Conservation (phyloP, 805 yeast species). For the Candida dendrica region DNA sequence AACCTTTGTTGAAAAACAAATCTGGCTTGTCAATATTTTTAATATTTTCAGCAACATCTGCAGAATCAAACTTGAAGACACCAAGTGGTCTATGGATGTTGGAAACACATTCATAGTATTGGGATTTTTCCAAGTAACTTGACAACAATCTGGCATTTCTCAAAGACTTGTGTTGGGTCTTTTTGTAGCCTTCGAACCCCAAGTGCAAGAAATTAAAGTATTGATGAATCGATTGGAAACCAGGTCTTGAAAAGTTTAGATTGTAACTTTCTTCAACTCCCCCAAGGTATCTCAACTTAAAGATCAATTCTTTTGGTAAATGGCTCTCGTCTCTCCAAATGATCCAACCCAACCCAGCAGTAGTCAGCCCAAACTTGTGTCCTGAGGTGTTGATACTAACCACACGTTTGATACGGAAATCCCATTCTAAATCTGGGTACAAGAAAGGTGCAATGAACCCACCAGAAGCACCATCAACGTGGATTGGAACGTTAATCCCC, state of each 20-base stretch:
- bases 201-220: slow-evolving; percentile 70
- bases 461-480: slow-evolving; percentile 92
- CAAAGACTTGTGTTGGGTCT: slow-evolving; percentile 54
- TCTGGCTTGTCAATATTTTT: slow-evolving; percentile 24
- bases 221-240: slow-evolving; percentile 84
- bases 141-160: slow-evolving; percentile 66
- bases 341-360: slow-evolving; percentile 93
- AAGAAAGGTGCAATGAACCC: slow-evolving; percentile 83
- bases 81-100: slow-evolving; percentile 62
- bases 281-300: slow-evolving; percentile 78
- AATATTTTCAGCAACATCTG: slow-evolving; percentile 20
- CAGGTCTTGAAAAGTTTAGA: slow-evolving; percentile 87
- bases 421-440: slow-evolving; percentile 77
- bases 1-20: slow-evolving; percentile 56
- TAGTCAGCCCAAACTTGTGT: slow-evolving; percentile 85
- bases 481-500: slow-evolving; percentile 70
- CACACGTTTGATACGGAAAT: slow-evolving; percentile 71
- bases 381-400: slow-evolving; percentile 85
- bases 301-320: slow-evolving; percentile 67
- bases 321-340: slow-evolving; percentile 62
- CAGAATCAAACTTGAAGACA: slow-evolving; percentile 15
- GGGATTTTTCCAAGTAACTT: slow-evolving; percentile 54
- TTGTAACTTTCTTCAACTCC: slow-evolving; percentile 84
- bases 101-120: slow-evolving; percentile 65
- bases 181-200: slow-evolving; percentile 67